Percentiles rank a stretch among this genome's conserved stretches.
phyloP scores from a whole-genome alignment of 192 early-diverging fungal species.

The Ambispora gerdemannii region DNA sequence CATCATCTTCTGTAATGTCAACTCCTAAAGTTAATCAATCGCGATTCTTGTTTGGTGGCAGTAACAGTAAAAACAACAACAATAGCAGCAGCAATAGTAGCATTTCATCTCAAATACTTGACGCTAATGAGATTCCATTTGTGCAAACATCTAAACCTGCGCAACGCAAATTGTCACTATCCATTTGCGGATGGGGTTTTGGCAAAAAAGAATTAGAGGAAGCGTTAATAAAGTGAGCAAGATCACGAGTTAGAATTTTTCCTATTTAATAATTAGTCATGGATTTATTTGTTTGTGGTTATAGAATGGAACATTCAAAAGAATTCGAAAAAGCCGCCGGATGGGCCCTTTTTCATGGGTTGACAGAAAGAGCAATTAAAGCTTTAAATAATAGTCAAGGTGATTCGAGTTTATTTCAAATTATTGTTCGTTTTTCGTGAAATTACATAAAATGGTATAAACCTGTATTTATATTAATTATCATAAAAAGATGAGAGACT shows the following conservation, averaged over 20 bases:
- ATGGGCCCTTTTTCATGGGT: conserved; percentile 81
- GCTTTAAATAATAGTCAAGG: conserved; percentile 54
- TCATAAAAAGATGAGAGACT: conserved; percentile 60
- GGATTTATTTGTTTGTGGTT: conserved; percentile 40
- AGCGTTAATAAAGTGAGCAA: conserved; percentile 40
- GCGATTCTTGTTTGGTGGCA: neutral
- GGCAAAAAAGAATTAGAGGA: conserved; percentile 46
- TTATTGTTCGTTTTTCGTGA: conserved; percentile 9
- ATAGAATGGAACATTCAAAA: conserved; percentile 62
- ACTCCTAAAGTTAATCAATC: conserved; percentile 36
- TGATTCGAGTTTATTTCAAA: conserved; percentile 25
- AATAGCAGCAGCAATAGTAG: conserved; percentile 25
- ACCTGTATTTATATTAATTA: conserved; percentile 20
- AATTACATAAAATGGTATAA: neutral
- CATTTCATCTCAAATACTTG: conserved; percentile 30
- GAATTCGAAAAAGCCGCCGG: conserved; percentile 86
- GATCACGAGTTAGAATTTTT: conserved; percentile 43
- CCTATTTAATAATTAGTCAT: conserved; percentile 43
- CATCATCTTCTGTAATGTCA: conserved; percentile 41
- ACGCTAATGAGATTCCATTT: conserved; percentile 43
- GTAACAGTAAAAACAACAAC: neutral
- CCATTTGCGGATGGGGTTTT: conserved; percentile 52
- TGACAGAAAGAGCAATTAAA: conserved; percentile 69
- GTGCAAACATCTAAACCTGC: conserved; percentile 46
- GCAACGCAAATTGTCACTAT: conserved; percentile 47